These are phyloP conservation scores for Zalerion maritima DNA, from an alignment of 495 filamentous ascomycete species.

Conservation along the genomic window DNA sequence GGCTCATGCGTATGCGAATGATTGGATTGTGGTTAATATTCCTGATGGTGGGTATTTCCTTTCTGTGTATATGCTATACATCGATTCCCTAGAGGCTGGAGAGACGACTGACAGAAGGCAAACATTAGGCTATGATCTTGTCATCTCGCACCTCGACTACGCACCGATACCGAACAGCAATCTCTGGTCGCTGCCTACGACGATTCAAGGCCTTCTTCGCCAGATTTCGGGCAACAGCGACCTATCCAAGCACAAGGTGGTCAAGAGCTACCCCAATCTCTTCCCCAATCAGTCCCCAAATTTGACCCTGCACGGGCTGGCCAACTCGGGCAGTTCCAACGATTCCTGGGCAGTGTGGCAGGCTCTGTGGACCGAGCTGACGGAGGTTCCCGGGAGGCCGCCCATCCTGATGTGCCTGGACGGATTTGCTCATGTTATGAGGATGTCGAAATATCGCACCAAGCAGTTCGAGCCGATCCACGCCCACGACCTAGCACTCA, in stretches of 20 bases:
- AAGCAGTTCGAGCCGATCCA: slow-evolving; percentile 59
- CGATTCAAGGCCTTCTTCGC: not conserved
- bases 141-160: slow-evolving; percentile 66
- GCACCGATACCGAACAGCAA: slow-evolving; percentile 42
- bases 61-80: not conserved
- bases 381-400: slow-evolving; percentile 44
- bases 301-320: slow-evolving; percentile 52
- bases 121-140: slow-evolving; percentile 60
- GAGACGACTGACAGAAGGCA: too few relatives aligned
- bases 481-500: slow-evolving; percentile 67
- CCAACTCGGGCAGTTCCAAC: slow-evolving; percentile 52
- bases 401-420: slow-evolving; percentile 70
- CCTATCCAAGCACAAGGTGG: slow-evolving; percentile 42
- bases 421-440: slow-evolving; percentile 67
- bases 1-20: slow-evolving; percentile 64
- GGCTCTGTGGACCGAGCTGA: slow-evolving; percentile 68
- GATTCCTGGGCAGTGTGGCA: slow-evolving; percentile 70
- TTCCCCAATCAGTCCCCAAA: slow-evolving; percentile 38
- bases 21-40: slow-evolving; percentile 79
- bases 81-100: not conserved
- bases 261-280: slow-evolving; percentile 45
- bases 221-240: too few relatives aligned
- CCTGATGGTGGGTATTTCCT: slow-evolving; percentile 58
- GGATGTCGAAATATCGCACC: slow-evolving; percentile 52
- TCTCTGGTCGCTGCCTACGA: slow-evolving; percentile 12